Evolutionary conservation across 371 early-diverging fungal species (phyloP), one percentile per base, ranked within the genome.

Genomic region (Nosema muscidifuracis): DNA sequence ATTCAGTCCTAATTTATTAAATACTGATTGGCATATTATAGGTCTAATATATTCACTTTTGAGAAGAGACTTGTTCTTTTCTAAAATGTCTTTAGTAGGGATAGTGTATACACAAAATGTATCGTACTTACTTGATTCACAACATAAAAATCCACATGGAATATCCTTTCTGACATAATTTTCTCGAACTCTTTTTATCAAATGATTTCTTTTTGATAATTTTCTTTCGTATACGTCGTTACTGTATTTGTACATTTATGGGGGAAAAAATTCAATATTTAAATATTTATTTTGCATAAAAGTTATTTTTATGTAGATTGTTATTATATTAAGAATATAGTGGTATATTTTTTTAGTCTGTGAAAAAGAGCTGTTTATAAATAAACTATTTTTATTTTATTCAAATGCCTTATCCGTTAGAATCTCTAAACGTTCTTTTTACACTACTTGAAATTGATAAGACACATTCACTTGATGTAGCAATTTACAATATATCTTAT

Each of bases 101-200:
- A 75, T 75, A n/a, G 40, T 24, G 65, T 43, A 69, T 43, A 62
- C 50, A 6, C 26, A 18, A 34, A 33, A 33, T 6, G 26, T 50
- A 43, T 50, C 50, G 24, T 22, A 47, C 6, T 24, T 28, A 15
- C 9, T 15, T 4, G 28, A 24, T 6, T 16, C 34, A 26, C 75
- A 75, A 56, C 75, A 75, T 24, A 31, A 26, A 75, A 75, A 75
- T 31, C 75, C 75, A 75, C 75, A 75, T 10, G 75, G 65, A 28
- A 74, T 67, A 44, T 69, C 62, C 4, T 47, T 28, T 36, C 70
- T 24, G 12, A 69, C 70, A 51, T 69, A 69, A 26, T 47, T 44
- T 51, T 69, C 61, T 20, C 38, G 22, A 6, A 60, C 60, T 60
- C 62, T 69, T 51, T 69, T 69, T 42, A 61, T 31, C 2, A 69